phyloP scores from a whole-genome alignment of 1,139 yeast species.

The Arxiozyma heterogenica region DNA sequence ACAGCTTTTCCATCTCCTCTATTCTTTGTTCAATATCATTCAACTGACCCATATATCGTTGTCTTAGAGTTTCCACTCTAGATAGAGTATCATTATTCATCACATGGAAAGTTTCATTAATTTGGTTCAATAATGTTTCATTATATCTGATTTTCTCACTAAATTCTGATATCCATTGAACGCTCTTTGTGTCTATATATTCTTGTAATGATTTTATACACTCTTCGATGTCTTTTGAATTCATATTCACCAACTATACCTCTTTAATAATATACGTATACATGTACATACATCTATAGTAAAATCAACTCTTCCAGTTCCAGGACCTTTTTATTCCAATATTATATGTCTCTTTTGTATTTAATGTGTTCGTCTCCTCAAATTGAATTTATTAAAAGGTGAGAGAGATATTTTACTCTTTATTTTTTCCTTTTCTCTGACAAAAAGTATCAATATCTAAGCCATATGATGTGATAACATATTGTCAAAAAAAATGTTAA shows the following conservation, averaged over 20 bases:
- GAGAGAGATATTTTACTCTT: neutral
- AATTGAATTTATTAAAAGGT: too few relatives aligned
- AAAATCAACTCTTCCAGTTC: neutral
- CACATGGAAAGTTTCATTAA: slow-evolving; percentile 12
- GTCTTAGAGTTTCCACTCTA: slow-evolving; percentile 9
- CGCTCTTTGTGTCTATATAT: slow-evolving; percentile 13
- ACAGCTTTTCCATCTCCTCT: slow-evolving; percentile 13
- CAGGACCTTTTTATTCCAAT: too few relatives aligned
- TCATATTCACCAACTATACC: neutral
- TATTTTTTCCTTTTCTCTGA: neutral
- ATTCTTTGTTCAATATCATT: neutral
- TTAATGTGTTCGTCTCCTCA: neutral
- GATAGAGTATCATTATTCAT: slow-evolving; percentile 13
- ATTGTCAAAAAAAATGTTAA: too few relatives aligned
- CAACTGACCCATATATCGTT: slow-evolving; percentile 4
- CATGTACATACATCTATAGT: neutral
- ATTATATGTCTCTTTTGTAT: too few relatives aligned
- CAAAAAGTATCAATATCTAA: too few relatives aligned
- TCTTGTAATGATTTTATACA: slow-evolving; percentile 17
- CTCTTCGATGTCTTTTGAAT: slow-evolving; percentile 20
- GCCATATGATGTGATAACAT: neutral
- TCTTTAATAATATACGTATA: neutral
- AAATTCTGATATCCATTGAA: slow-evolving; percentile 12
- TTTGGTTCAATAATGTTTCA: slow-evolving; percentile 16
- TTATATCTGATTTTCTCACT: slow-evolving; percentile 16